Evolutionary conservation across 441 rosid genomes (phyloP).

Genomic region (Omphalea diandra): DNA sequence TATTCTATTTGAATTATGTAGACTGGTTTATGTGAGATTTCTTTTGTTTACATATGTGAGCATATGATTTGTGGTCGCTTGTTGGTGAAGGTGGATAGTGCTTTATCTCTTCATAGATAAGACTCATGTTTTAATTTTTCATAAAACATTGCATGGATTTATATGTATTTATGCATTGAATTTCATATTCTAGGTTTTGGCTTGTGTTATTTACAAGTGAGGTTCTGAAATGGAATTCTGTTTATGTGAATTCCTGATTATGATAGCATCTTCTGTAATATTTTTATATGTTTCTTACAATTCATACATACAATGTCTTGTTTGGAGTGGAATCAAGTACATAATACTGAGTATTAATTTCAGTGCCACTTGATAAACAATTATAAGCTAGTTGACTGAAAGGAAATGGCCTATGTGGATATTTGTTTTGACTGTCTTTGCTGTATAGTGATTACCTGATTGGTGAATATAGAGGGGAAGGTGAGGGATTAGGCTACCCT

Average conservation of each 20-base stretch:
- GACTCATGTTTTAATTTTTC: background rate
- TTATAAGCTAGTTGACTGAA: background rate
- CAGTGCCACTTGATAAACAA: background rate
- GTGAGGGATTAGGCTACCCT: background rate
- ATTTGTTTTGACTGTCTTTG: background rate
- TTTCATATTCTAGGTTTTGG: background rate
- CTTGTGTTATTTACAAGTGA: background rate
- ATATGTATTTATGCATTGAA: background rate
- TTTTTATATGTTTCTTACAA: background rate
- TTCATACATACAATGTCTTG: background rate
- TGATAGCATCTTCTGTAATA: background rate
- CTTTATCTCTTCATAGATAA: background rate
- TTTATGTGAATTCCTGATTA: slow-evolving; percentile 3
- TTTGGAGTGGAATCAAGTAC: background rate
- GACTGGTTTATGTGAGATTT: background rate
- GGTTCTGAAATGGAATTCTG: background rate
- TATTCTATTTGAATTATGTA: background rate
- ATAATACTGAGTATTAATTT: too few relatives aligned
- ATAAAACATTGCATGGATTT: background rate
- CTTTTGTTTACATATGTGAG: background rate
- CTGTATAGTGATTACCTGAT: too few relatives aligned
- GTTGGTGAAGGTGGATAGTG: background rate
- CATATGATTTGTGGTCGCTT: background rate
- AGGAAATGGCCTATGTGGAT: background rate
- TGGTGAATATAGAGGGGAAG: background rate